phyloP scores from a whole-genome alignment of 2,329 filamentous ascomycete species.

The Ophiocordyceps camponoti-saundersi region DNA sequence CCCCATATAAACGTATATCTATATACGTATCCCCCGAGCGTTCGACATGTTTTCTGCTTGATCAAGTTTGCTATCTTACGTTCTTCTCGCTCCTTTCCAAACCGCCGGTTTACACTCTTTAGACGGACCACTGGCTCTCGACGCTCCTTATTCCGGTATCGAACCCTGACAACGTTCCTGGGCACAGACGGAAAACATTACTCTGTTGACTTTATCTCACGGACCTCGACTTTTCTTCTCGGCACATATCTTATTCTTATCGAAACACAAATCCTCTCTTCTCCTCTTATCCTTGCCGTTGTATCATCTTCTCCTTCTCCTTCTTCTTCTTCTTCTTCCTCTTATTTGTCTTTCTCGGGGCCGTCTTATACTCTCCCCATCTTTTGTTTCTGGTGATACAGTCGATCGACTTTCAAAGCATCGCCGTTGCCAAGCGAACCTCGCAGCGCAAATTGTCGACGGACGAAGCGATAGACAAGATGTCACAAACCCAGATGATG shows the following conservation, averaged over 20 bases:
- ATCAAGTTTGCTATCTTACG: slow-evolving; percentile 7
- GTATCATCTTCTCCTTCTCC: too few relatives aligned
- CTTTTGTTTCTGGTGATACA: background rate
- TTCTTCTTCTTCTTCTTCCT: background rate
- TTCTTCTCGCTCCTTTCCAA: slow-evolving; percentile 13
- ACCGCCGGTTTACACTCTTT: slow-evolving; percentile 14
- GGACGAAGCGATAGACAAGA: slow-evolving; percentile 6
- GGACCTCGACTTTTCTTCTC: background rate
- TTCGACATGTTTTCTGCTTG: slow-evolving; percentile 1
- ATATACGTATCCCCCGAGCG: background rate
- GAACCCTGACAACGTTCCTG: background rate
- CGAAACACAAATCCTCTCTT: background rate
- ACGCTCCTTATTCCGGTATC: slow-evolving; percentile 27
- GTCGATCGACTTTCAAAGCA: too few relatives aligned
- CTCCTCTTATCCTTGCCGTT: background rate
- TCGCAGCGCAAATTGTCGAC: too few relatives aligned
- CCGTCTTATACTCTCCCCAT: too few relatives aligned
- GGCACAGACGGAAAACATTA: background rate
- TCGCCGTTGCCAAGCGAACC: too few relatives aligned
- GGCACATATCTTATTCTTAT: background rate
- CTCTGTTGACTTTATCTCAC: background rate
- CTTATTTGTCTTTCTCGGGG: background rate
- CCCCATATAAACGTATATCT: slow-evolving; percentile 1
- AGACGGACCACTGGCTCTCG: slow-evolving; percentile 36
- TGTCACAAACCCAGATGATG: slow-evolving; percentile 34